Evolutionary conservation across 352 stramenopile species (phyloP), one percentile per base, ranked within the genome.

Genomic region (Elongisporangium undulatum): DNA sequence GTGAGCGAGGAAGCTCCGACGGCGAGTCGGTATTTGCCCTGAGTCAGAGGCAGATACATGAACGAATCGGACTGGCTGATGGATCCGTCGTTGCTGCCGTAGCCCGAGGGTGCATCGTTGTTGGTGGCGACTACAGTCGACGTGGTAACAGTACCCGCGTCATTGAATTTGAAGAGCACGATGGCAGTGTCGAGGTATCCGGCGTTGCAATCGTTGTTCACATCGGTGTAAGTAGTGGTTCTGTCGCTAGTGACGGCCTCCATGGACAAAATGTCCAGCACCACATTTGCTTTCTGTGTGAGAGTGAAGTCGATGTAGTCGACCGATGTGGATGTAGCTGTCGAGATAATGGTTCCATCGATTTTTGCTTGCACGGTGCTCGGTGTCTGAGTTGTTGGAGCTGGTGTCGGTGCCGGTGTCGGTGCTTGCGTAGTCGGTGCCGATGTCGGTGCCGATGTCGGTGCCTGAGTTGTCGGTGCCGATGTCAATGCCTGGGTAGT

Each of bases 131-230:
- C 51, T 12, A 75, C 60, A 6, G 56, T 57, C 1, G 56, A 51
- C 19, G 71, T 66, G 19, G 50, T 58, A 2, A 79, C 54, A 0
- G 21, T 24, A 21, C 57, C 71, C 38, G 64, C 61, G n/a, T 20
- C 53, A 17, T 64, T 62, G 0, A 85, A 12, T 0, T 53, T 62
- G 61, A 92, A 89, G 2, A 92, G 62, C 4, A 86, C 63, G 51
- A 92, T 76, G 9, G 69, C 72, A 9, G 78, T 78, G 67, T 92
- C 80, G 57, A 90, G 72, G 54, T 80, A 86, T 9, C 69, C 72
- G 22, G 82, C 78, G 49, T 85, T 92, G 69, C 82, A 92, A 64
- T 92, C 79, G 9, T 56, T 58, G 50, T 92, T 90, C 17, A 92
- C 68, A 60, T 92, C 80, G 4, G 76, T 63, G 39, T 70, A 92